These are phyloP conservation scores for Botrytis elliptica DNA, from an alignment of 2,329 filamentous ascomycete genomes.

Conservation along the genomic window DNA sequence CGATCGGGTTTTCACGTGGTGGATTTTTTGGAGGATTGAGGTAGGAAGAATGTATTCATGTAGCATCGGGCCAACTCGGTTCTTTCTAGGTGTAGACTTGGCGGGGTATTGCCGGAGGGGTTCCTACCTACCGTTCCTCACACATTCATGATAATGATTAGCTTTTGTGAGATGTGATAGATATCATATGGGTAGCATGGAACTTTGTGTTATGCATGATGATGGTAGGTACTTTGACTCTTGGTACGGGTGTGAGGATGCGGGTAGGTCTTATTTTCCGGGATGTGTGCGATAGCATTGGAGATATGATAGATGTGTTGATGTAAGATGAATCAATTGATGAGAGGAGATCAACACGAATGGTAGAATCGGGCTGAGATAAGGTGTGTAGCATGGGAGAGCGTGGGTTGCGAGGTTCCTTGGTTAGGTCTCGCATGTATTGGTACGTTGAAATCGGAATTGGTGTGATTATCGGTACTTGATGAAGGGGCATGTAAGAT, in stretches of 20 bases:
- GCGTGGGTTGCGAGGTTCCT: not conserved
- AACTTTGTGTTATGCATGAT: conserved; percentile 5
- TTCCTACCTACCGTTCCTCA: not conserved
- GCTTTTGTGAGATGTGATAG: conserved; percentile 12
- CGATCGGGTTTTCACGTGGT: not conserved
- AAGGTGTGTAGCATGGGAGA: not conserved
- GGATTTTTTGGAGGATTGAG: not conserved
- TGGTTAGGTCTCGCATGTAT: not conserved
- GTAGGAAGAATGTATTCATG: not conserved
- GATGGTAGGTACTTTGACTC: not conserved
- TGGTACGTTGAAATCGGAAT: not conserved
- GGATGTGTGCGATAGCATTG: not conserved
- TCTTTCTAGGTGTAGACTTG: not conserved
- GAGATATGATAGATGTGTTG: not conserved
- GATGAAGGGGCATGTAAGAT: not conserved
- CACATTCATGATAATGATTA: not conserved
- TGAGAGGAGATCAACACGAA: not conserved
- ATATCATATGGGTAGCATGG: not conserved
- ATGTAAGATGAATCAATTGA: not conserved
- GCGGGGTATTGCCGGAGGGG: not conserved
- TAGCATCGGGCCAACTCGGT: conserved; percentile 5
- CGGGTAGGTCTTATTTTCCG: not conserved
- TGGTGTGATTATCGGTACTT: not conserved
- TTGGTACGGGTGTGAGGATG: not conserved
- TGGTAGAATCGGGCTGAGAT: not conserved